phyloP scores from a whole-genome alignment of 2,329 filamentous ascomycete genomes.

The Fusarium siculi region DNA sequence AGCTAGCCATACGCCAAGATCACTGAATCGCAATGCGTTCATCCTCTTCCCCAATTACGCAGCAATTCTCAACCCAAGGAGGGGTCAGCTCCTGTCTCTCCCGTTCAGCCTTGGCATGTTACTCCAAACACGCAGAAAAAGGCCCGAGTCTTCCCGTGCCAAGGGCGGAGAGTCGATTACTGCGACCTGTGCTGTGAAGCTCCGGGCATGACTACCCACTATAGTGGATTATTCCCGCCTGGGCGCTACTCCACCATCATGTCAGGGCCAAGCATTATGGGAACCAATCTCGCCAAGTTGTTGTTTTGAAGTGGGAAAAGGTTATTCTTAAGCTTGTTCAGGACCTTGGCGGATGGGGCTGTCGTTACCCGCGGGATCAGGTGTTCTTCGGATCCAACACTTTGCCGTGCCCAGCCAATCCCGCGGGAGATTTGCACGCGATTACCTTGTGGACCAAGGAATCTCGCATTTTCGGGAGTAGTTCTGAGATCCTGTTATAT shows the following conservation, averaged over 20 bases:
- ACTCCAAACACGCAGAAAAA: background rate
- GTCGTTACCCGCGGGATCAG: conserved; percentile 6
- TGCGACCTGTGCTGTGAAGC: background rate
- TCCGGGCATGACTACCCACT: background rate
- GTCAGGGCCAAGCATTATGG: background rate
- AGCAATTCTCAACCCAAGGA: too few species aligned
- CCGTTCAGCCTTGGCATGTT: background rate
- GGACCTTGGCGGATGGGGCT: conserved; percentile 1
- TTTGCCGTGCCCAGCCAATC: background rate
- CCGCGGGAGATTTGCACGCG: background rate
- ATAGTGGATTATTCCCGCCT: background rate
- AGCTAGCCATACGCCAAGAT: background rate
- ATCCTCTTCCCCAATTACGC: background rate
- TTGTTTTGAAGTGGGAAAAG: background rate
- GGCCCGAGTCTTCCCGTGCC: background rate
- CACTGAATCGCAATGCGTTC: background rate
- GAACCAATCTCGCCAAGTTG: background rate
- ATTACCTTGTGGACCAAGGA: background rate
- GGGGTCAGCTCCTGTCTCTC: background rate
- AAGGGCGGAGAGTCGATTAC: background rate
- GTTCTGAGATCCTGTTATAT: background rate
- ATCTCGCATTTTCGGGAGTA: background rate
- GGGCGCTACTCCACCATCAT: background rate
- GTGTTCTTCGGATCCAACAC: background rate
- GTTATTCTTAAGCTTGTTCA: background rate